These are phyloP conservation scores for Apiospora arundinis DNA, from an alignment of 2,329 filamentous ascomycete species.

Conservation along the genomic window DNA sequence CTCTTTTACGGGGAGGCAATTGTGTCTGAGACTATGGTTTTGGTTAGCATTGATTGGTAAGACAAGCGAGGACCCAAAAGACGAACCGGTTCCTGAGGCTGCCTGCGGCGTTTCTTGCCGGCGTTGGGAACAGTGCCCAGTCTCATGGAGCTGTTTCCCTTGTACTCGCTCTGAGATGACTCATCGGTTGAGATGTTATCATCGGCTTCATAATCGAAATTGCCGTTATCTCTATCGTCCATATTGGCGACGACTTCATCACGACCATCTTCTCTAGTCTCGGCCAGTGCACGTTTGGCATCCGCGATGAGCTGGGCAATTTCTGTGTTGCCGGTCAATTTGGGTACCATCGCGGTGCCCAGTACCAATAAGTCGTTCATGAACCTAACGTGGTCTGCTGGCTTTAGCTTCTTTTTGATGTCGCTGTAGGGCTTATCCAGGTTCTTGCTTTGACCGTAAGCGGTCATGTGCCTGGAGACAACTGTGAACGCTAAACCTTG, in stretches of 20 bases:
- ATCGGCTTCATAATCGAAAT: no score
- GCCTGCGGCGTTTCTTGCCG: background rate
- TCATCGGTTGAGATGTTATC: background rate
- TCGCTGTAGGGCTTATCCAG: no score
- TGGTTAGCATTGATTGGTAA: background rate
- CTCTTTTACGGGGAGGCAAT: no score
- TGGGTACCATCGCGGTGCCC: background rate
- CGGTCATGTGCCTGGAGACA: background rate
- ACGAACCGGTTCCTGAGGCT: background rate
- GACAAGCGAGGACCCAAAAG: no score
- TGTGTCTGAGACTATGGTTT: no score
- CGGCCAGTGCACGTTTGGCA: background rate
- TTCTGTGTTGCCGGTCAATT: background rate
- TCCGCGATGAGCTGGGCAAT: background rate
- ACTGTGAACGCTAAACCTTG: background rate
- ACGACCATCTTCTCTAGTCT: background rate
- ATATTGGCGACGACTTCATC: background rate
- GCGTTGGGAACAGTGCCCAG: background rate
- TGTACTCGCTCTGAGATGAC: background rate
- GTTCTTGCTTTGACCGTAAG: background rate
- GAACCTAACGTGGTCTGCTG: background rate
- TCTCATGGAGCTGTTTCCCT: background rate
- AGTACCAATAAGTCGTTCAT: background rate
- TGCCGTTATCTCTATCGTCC: no score
- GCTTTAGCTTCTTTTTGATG: background rate